Base-by-base conservation (phyloP, 495 filamentous ascomycete species). In the Staphylotrichum longicolle region DNA sequence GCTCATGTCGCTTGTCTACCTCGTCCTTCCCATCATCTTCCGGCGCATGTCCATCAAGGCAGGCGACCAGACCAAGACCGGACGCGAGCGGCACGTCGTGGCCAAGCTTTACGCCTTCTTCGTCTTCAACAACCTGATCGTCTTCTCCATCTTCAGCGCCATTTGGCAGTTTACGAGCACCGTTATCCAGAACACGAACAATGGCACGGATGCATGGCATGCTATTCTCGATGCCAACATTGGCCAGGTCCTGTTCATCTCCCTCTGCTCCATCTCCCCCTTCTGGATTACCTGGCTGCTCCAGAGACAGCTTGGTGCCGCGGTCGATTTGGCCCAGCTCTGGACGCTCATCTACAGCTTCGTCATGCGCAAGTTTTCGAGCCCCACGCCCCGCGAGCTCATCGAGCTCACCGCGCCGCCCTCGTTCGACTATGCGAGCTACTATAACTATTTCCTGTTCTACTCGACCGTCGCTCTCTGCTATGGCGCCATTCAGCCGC, bases 391-490 rank as follows among this genome's bases (percentile, higher is more conserved):
- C 45, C 85, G 94, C 46, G 89, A 99, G 72, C 80, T 91, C 64
- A 98, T 98, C 67, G 91, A 96, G 69, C 86, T 92, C 75, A 95
- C 93, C 7, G 95, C 95, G 45, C 94, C 94, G 49, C 91, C 89
- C 3, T 75, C 89, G 10, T 97, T 99, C 73, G 93, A 97, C 66
- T 98, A 96, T 68, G 91, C 94, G 54, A 91, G 84, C 61, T 97
- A 98, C 76, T 98, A 97, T 79, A 98, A 97, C 71, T 90, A 86
- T 74, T 97, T 97, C 74, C 80, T 98, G 15, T 99, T 90, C 76
- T 97, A 97, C 72, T 80, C 89, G 4, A 98, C 94, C 0, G 88
- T 97, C 39, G 87, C 91, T 3, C 80, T 99, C 40, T 91, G 86
- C 68, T 98, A 93, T 71, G 86, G 88, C 3, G 87, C 88, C 10